Conservation (phyloP, 164 flowering plant species). For the Magnolia officinalis region DNA sequence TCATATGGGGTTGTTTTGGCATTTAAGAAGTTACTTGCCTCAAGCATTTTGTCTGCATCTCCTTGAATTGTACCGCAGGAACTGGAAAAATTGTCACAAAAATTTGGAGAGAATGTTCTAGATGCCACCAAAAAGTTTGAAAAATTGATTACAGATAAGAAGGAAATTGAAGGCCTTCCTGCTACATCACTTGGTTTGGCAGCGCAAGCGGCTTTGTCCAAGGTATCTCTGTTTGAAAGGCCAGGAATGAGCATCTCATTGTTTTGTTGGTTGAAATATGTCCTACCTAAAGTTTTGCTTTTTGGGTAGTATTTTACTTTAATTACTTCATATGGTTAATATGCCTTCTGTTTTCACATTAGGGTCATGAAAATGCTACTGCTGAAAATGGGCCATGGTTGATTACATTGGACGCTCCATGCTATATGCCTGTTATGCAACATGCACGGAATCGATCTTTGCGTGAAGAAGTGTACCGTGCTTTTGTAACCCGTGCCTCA, state of each 20-base stretch:
- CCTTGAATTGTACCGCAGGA: conserved; percentile 42
- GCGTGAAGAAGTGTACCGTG: conserved; percentile 89
- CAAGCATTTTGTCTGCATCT: neutral
- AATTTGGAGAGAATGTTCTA: conserved; percentile 84
- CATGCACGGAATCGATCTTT: conserved; percentile 75
- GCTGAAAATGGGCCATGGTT: conserved; percentile 97
- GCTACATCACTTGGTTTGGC: conserved; percentile 81
- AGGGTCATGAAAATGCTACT: conserved; percentile 94
- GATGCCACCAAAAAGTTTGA: conserved; percentile 97
- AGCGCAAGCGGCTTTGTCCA: conserved; percentile 89
- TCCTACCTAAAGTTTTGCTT: neutral
- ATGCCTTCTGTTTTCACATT: neutral
- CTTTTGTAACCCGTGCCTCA: conserved; percentile 81
- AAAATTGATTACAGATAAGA: conserved; percentile 75
- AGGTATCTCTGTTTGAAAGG: conserved; percentile 42
- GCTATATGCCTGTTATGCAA: conserved; percentile 86
- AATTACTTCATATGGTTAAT: neutral
- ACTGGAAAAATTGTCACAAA: conserved; percentile 71
- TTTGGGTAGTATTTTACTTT: neutral
- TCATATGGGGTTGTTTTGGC: neutral
- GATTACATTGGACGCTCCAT: conserved; percentile 89
- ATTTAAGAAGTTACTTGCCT: neutral
- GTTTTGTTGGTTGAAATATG: neutral
- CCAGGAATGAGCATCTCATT: neutral
- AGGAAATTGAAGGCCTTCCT: conserved; percentile 91